phyloP scores from a whole-genome alignment of 176 grass and related monocot species.

The Phragmites australis region DNA sequence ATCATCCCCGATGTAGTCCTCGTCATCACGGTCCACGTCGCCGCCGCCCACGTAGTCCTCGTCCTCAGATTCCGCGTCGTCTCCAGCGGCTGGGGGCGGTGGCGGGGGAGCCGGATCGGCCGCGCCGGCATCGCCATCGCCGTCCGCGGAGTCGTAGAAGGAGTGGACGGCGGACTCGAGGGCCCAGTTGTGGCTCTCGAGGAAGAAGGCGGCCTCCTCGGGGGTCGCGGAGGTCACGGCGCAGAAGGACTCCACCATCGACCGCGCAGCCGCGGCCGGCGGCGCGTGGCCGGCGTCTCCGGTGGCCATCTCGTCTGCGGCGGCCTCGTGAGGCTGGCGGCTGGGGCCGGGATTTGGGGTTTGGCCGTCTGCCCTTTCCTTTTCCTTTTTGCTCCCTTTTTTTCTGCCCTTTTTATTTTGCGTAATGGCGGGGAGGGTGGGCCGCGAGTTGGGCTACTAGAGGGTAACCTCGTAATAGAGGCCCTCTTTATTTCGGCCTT shows the following conservation, averaged over 20 bases:
- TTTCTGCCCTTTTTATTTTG: constrained; percentile 3
- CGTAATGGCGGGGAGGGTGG: too few species aligned
- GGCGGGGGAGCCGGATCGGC: constrained; percentile 42
- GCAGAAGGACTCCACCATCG: constrained; percentile 65
- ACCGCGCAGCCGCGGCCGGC: constrained; percentile 40
- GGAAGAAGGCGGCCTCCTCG: constrained; percentile 80
- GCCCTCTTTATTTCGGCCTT: background rate
- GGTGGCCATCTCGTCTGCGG: constrained; percentile 40
- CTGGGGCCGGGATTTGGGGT: constrained; percentile 4
- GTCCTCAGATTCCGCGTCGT: constrained; percentile 15
- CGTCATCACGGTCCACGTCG: constrained; percentile 42
- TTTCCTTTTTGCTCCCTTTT: background rate
- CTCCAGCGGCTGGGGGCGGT: background rate
- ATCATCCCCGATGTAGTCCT: constrained; percentile 22
- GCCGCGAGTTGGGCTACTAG: too few species aligned
- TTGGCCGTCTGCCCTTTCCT: background rate
- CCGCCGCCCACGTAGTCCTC: constrained; percentile 40
- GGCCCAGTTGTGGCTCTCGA: constrained; percentile 80
- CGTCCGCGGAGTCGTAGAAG: constrained; percentile 58
- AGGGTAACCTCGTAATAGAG: too few species aligned
- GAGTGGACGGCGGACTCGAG: constrained; percentile 72
- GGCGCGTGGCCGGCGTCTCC: constrained; percentile 41
- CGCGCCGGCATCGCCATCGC: constrained; percentile 5
- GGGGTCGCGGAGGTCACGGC: constrained; percentile 64
- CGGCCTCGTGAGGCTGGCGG: constrained; percentile 33